Evolutionary conservation across 441 rosid species (phyloP).

Genomic region (Brassica hybrid): DNA sequence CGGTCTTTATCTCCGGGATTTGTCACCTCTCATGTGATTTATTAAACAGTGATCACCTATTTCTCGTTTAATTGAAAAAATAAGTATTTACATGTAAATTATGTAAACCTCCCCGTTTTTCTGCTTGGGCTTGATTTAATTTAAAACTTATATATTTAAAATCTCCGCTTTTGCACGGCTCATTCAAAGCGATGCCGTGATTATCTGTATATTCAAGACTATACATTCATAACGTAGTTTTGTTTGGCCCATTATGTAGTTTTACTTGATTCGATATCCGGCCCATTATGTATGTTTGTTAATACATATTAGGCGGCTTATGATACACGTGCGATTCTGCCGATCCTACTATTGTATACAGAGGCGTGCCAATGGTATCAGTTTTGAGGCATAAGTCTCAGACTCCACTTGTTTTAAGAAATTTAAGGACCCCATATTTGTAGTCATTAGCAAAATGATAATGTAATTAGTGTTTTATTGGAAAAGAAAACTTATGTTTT

Average conservation of each 20-base stretch:
- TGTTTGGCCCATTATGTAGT: constrained; percentile 15
- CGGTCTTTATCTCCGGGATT: constrained; percentile 35
- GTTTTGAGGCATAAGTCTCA: too few species aligned
- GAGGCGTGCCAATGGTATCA: too few species aligned
- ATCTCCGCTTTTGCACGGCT: too few species aligned
- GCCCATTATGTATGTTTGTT: too few species aligned
- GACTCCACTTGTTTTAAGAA: too few species aligned
- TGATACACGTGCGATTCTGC: background rate
- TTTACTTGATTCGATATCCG: background rate
- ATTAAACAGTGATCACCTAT: constrained; percentile 25
- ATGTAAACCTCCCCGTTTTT: constrained; percentile 11
- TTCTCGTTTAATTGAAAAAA: constrained; percentile 1
- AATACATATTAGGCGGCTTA: background rate
- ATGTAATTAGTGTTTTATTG: too few species aligned
- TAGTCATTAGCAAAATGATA: too few species aligned
- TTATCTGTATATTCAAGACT: too few species aligned
- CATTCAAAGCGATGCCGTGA: background rate
- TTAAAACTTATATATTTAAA: too few species aligned
- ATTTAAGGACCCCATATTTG: too few species aligned
- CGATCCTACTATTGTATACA: background rate
- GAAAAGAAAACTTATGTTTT: too few species aligned
- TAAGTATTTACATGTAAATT: background rate
- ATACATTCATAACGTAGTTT: background rate
- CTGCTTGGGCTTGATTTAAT: constrained; percentile 18
- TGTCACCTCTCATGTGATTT: constrained; percentile 14